Conservation (phyloP, 2,329 filamentous ascomycete genomes). For the Pseudogymnoascus sp. region DNA sequence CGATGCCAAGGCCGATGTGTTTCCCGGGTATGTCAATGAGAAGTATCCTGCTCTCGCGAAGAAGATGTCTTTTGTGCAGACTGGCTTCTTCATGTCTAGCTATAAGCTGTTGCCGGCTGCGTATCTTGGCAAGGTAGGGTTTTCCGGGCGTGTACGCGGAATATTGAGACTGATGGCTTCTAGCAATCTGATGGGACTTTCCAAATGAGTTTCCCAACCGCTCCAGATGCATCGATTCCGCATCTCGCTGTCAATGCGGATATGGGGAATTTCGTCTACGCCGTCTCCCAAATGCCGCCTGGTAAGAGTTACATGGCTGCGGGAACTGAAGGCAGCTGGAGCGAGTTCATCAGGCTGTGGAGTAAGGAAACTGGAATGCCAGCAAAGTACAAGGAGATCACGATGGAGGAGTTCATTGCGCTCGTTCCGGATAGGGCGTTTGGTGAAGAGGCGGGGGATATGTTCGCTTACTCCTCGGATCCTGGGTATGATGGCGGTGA, state of each 20-base stretch:
- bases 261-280: conserved; percentile 40
- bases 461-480: conserved; percentile 40
- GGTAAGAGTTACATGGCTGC: conserved; percentile 42
- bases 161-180: not conserved
- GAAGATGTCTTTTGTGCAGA: conserved; percentile 43
- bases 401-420: conserved; percentile 34
- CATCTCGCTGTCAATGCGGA: conserved; percentile 41
- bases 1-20: conserved; percentile 44
- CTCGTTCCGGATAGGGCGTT: conserved; percentile 32
- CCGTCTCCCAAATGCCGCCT: conserved; percentile 40
- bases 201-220: conserved; percentile 40
- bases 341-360: conserved; percentile 38
- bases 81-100: conserved; percentile 35
- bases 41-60: conserved; percentile 36
- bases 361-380: conserved; percentile 29
- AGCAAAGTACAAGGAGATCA: conserved; percentile 33
- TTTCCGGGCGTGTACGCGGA: not conserved
- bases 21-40: conserved; percentile 34
- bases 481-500: conserved; percentile 43
- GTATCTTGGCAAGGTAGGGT: conserved; percentile 38
- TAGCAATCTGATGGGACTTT: conserved; percentile 35
- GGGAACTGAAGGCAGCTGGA: conserved; percentile 38
- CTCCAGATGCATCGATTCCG: conserved; percentile 31
- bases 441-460: conserved; percentile 37
- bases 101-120: conserved; percentile 38